Conservation (phyloP, 306 rosid genomes). For the Cajanus cajan region DNA sequence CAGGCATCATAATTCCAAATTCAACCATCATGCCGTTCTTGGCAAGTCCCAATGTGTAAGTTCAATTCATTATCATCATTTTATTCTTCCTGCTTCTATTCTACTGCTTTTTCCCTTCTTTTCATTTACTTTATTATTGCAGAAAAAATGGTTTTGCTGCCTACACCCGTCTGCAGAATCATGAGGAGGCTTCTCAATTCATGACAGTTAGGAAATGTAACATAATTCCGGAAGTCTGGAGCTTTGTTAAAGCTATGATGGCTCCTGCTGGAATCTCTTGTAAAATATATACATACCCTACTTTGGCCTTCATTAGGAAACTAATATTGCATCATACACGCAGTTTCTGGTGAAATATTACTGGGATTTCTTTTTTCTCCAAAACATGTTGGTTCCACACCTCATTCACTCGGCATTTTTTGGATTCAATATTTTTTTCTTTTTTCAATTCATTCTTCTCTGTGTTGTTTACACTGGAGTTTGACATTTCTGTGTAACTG, state of each 20-base stretch:
- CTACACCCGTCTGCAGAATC: constrained; percentile 40
- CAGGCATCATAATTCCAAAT: constrained; percentile 40
- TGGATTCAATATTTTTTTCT: background rate
- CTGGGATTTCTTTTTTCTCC: constrained; percentile 12
- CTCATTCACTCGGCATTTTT: background rate
- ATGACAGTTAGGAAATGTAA: constrained; percentile 3
- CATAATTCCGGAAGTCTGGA: constrained; percentile 51
- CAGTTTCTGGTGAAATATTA: constrained; percentile 21
- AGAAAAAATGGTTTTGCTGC: constrained; percentile 94
- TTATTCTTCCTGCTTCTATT: too few relatives aligned
- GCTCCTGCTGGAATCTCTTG: constrained; percentile 52
- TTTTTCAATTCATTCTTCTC: background rate
- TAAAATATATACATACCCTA: constrained; percentile 17
- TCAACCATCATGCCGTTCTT: constrained; percentile 53
- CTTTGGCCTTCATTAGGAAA: constrained; percentile 25
- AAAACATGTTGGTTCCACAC: constrained; percentile 13
- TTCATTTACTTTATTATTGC: constrained; percentile 16
- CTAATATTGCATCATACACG: constrained; percentile 4
- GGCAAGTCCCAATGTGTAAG: constrained; percentile 66
- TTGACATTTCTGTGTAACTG: background rate
- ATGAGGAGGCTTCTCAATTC: constrained; percentile 39
- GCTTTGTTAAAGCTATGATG: constrained; percentile 53
- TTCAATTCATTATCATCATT: background rate
- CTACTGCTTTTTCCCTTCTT: background rate
- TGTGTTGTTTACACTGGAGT: background rate